Percentiles rank a stretch among this genome's conserved stretches.
These are phyloP conservation scores for Lyophyllum atratum DNA, from an alignment of 768 basidiomycete genomes.

Conservation along the genomic window DNA sequence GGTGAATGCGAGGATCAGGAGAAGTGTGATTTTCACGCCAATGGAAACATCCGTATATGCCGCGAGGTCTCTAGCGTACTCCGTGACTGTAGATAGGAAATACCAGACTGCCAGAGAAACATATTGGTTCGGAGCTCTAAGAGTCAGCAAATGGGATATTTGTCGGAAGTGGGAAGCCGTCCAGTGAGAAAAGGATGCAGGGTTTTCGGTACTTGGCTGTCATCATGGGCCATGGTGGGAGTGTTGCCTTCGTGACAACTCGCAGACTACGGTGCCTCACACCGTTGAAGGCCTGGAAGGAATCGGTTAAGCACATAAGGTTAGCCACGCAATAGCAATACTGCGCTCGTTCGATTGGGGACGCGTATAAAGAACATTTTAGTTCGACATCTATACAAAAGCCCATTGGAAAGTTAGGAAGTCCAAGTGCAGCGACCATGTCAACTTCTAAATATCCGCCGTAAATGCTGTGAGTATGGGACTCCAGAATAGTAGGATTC, in stretches of 20 bases:
- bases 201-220: background rate
- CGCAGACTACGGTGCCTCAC: too few relatives aligned
- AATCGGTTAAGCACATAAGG: too few relatives aligned
- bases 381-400: too few relatives aligned
- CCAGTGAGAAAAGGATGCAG: background rate
- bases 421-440: too few relatives aligned
- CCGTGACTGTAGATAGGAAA: background rate
- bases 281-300: too few relatives aligned
- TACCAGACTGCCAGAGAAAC: background rate
- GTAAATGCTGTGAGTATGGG: background rate
- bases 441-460: background rate
- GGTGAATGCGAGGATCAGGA: background rate
- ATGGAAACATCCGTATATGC: background rate
- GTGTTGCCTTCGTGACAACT: background rate
- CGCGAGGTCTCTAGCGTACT: background rate
- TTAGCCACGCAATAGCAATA: too few relatives aligned
- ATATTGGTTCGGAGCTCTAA: background rate
- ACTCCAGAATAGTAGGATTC: background rate
- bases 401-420: too few relatives aligned
- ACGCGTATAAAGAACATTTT: too few relatives aligned
- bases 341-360: too few relatives aligned
- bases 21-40: background rate
- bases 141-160: background rate
- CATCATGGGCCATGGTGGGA: background rate
- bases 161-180: background rate